These are phyloP conservation scores for Starmerella tilneyi DNA, from an alignment of 805 yeast species.

Conservation along the genomic window DNA sequence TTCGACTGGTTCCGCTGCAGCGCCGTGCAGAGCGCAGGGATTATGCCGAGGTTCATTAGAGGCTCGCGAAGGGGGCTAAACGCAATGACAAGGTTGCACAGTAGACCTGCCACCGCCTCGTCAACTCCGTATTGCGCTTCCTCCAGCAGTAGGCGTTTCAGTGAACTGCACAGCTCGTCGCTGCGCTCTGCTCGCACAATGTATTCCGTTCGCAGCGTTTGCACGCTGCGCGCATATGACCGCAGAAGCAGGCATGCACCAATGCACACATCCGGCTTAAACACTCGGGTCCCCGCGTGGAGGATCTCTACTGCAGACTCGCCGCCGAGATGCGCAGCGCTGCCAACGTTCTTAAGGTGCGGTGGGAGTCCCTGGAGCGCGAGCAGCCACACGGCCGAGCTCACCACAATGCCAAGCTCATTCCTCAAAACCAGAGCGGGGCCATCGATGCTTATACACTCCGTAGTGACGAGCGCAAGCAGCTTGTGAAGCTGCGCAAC, in stretches of 20 bases:
- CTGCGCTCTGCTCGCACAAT: not conserved
- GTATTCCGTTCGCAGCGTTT: not conserved
- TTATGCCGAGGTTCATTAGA: not conserved
- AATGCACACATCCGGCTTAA: not conserved
- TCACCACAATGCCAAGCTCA: not conserved
- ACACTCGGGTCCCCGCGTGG: not conserved
- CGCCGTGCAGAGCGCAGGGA: slow-evolving; percentile 1
- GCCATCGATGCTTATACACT: slow-evolving; percentile 1
- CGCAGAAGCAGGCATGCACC: slow-evolving; percentile 5
- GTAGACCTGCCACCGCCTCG: slow-evolving; percentile 3
- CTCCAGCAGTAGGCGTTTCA: not conserved
- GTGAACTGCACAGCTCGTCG: not conserved
- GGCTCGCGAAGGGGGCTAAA: slow-evolving; percentile 5
- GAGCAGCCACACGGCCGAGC: not conserved
- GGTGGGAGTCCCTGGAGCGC: not conserved
- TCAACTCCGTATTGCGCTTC: slow-evolving; percentile 2
- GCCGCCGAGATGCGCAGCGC: not conserved
- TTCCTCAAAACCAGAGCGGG: not conserved
- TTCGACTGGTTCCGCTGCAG: not conserved
- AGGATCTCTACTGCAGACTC: slow-evolving; percentile 1
- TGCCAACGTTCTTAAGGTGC: not conserved
- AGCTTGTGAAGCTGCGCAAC: not conserved
- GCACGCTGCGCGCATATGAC: slow-evolving; percentile 2
- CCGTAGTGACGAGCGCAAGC: not conserved
- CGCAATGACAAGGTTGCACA: slow-evolving; percentile 5